Base-by-base conservation (phyloP, 345 rosid species). In the Citropsis articulata region DNA sequence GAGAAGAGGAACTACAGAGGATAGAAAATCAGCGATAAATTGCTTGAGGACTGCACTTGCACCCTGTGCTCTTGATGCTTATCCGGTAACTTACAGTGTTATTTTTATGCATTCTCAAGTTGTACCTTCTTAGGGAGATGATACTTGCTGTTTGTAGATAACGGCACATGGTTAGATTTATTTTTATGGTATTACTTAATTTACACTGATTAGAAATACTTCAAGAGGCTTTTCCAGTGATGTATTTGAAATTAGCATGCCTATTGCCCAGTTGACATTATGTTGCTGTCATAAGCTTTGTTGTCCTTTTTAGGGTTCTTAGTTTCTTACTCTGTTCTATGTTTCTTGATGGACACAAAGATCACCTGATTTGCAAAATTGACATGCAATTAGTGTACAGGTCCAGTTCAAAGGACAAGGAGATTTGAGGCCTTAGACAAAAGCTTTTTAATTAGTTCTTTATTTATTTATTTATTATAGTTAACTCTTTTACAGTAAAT, bases 11-110 rank as follows among this genome's bases (percentile, higher is more conserved):
- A 90, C 91, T 4, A 57, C 75, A 6, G 90, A 93, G 81, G 97
- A 83, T 63, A 86, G 91, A 61, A 83, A 82, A 73, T 86, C 88
- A 66, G 98, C 98, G 18, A 91, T 95, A 84, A 77, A 71, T 75
- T 93, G 93, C 89, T 84, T 89, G 79, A 90, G 98, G 87, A 93
- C 87, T 24, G 85, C 79, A 79, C 93, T 95, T 78, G 98, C 98
- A 72, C 99, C 99, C 5, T 95, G 91, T 87, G 99, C 99, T 76
- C 97, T 95, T 73, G 92, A 93, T 84, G 99, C 98, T 30, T 95
- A 95, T 85, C 98, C 98, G 85, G 98, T 95, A 84, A 25, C 66
- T 61, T 19, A 53, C 22, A 7, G 6, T 72, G 25, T 31, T 75
- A 8, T 38, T 9, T 72, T 25, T 14, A 42, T 77, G 21, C 30